Conservation (phyloP, 352 stramenopile genomes). For the Phytophthora colocasiae region DNA sequence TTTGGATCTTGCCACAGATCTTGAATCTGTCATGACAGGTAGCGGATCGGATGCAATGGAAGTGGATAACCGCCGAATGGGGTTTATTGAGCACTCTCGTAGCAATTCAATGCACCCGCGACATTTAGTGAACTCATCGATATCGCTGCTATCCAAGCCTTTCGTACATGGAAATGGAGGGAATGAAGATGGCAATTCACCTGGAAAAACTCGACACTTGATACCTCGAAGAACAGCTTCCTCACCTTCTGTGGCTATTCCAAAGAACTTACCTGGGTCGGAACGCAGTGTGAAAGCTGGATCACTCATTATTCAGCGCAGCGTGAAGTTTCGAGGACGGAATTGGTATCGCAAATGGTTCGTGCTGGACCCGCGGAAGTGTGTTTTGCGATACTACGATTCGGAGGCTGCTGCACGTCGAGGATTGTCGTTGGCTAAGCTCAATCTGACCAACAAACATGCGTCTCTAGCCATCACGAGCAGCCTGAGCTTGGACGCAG, state of each 20-base stretch:
- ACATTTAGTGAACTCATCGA: conserved; percentile 72
- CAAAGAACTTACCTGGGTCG: conserved; percentile 17
- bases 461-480: conserved; percentile 71
- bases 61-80: conserved; percentile 51
- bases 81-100: conserved; percentile 74
- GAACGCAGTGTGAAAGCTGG: conserved; percentile 47
- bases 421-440: conserved; percentile 65
- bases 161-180: conserved; percentile 45
- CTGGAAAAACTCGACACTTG: conserved; percentile 36
- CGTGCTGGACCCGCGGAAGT: conserved; percentile 67
- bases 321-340: conserved; percentile 70
- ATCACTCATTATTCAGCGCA: conserved; percentile 73
- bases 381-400: conserved; percentile 78
- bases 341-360: conserved; percentile 89
- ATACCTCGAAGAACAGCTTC: conserved; percentile 32
- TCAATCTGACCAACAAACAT: conserved; percentile 72
- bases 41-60: conserved; percentile 25
- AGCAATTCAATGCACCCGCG: conserved; percentile 68
- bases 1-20: conserved; percentile 13
- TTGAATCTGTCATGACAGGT: conserved; percentile 9
- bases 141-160: conserved; percentile 77
- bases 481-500: conserved; percentile 54
- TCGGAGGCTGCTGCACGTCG: conserved; percentile 63
- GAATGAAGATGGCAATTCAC: conserved; percentile 27
- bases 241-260: conserved; percentile 2